Conservation (phyloP, 2,329 filamentous ascomycete genomes). For the Setomelanomma holmii region DNA sequence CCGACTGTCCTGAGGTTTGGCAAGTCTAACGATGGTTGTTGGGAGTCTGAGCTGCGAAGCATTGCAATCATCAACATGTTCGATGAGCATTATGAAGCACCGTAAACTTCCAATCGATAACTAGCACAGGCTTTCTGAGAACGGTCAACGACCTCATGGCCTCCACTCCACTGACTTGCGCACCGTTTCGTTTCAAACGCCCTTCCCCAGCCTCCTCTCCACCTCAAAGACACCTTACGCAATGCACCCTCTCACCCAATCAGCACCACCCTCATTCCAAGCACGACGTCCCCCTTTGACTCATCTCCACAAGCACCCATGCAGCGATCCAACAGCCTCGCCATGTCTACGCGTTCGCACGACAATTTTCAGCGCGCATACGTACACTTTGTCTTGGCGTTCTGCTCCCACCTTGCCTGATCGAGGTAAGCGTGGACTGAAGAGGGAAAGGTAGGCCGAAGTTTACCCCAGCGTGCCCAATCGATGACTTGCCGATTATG, state of each 20-base stretch:
- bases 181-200: not conserved
- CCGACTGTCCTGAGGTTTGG: no score
- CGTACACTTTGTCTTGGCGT: not conserved
- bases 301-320: not conserved
- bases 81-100: not conserved
- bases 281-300: no score
- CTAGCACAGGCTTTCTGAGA: no score
- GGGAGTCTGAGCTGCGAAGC: not conserved
- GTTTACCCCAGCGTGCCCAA: not conserved
- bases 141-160: no score
- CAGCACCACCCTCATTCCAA: no score
- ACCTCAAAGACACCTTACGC: not conserved
- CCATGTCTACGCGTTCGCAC: not conserved
- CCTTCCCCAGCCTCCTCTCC: not conserved
- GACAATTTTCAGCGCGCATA: not conserved
- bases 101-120: no score
- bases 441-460: not conserved
- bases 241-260: not conserved
- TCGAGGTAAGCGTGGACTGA: no score
- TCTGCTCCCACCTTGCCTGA: not conserved
- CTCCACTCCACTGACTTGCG: no score
- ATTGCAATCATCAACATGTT: no score
- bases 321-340: not conserved
- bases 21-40: not conserved
- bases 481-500: not conserved